Percentiles rank a stretch among this genome's conserved stretches.
Conservation (phyloP, 176 grass and related monocot species). For the Zea luxurians region DNA sequence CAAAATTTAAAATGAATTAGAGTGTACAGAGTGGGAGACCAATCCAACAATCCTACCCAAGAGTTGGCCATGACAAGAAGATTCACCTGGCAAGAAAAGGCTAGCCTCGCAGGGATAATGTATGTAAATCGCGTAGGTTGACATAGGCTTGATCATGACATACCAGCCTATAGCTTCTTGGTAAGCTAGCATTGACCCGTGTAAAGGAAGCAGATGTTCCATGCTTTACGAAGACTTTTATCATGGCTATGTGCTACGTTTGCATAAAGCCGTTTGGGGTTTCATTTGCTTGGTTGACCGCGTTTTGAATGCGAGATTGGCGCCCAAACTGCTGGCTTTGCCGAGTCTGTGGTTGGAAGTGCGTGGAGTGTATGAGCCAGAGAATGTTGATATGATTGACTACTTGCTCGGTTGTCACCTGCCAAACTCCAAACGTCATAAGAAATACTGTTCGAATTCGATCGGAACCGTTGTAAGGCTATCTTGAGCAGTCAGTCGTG, state of each 20-base stretch:
- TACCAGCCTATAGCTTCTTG: constrained; percentile 4
- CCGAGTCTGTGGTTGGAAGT: constrained; percentile 6
- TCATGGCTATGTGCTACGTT: constrained; percentile 14
- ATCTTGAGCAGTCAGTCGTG: no score
- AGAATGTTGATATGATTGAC: constrained; percentile 28
- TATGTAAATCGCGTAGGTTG: constrained; percentile 27
- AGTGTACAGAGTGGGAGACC: no score
- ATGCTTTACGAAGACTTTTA: neutral
- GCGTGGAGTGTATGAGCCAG: neutral
- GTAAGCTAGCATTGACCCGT: constrained; percentile 29
- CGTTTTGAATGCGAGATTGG: neutral
- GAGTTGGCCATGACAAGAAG: constrained; percentile 46
- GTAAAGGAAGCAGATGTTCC: constrained; percentile 10
- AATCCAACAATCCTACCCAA: neutral
- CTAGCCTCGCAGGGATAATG: constrained; percentile 31
- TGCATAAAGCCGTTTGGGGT: constrained; percentile 17
- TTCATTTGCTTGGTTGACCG: constrained; percentile 28
- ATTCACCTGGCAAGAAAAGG: constrained; percentile 46
- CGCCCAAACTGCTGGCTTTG: constrained; percentile 10
- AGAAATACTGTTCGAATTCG: neutral
- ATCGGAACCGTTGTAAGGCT: no score
- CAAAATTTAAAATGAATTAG: constrained; percentile 6
- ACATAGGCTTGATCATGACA: constrained; percentile 42
- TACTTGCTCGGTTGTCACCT: constrained; percentile 6
- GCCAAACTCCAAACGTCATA: constrained; percentile 13